These are phyloP conservation scores for Mycena galopus DNA, from an alignment of 768 basidiomycete species.

Conservation along the genomic window DNA sequence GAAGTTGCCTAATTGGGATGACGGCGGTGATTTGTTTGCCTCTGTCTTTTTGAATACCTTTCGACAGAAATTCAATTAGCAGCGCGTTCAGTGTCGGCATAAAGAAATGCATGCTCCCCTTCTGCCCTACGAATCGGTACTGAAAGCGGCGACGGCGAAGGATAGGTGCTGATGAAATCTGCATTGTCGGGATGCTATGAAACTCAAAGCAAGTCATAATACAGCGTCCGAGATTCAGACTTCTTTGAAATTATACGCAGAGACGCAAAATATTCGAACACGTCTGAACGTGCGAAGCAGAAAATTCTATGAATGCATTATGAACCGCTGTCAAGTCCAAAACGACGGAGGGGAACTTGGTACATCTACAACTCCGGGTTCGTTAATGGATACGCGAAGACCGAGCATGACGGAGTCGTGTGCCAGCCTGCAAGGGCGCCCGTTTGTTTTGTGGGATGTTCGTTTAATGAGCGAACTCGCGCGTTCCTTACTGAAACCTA, in stretches of 20 bases:
- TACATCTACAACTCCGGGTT: not conserved
- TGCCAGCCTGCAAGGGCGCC: no score
- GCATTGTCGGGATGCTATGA: no score
- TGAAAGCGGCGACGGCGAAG: no score
- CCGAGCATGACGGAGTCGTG: not conserved
- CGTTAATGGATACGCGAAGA: not conserved
- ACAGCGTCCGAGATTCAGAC: not conserved
- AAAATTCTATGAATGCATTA: not conserved
- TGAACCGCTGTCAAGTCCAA: not conserved
- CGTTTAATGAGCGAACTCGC: not conserved
- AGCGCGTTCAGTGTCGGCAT: not conserved
- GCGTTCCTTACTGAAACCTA: no score
- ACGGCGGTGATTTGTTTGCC: not conserved
- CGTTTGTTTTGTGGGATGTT: not conserved
- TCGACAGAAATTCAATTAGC: not conserved
- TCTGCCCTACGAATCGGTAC: no score
- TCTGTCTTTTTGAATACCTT: not conserved
- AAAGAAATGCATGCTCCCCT: not conserved
- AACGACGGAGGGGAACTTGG: no score
- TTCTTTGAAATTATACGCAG: no score
- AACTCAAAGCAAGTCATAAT: no score
- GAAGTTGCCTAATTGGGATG: not conserved
- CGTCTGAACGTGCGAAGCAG: not conserved
- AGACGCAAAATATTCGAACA: not conserved
- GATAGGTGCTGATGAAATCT: no score